A percentile compares a stretch with the other conserved stretches of the same genome.
Evolutionary conservation across 345 rosid genomes (phyloP).

Genomic region (Passiflora organensis): DNA sequence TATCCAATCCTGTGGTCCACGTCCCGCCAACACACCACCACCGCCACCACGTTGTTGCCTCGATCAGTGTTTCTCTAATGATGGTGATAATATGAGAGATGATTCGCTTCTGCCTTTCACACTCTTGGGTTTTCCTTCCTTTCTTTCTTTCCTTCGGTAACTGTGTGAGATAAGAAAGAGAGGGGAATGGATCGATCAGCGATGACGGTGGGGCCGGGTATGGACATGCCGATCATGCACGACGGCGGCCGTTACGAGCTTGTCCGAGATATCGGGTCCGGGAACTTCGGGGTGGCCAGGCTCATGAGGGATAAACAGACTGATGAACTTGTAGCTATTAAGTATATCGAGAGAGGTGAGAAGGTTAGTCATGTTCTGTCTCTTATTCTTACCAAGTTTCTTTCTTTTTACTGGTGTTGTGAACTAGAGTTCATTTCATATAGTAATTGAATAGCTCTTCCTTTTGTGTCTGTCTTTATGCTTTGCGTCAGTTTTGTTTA

Average conservation of each 20-base stretch:
- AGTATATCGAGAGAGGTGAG: constrained; percentile 90
- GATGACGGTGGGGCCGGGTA: constrained; percentile 65
- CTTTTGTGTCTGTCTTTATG: not conserved
- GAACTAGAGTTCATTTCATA: not conserved
- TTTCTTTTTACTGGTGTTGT: not conserved
- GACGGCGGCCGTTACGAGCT: constrained; percentile 90
- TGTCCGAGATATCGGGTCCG: constrained; percentile 80
- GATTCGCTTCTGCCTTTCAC: constrained; percentile 3
- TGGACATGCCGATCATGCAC: constrained; percentile 97
- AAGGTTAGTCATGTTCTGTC: constrained; percentile 11
- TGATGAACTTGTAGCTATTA: constrained; percentile 88
- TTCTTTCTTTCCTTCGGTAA: not conserved
- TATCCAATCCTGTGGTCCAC: constrained; percentile 21
- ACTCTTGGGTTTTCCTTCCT: not conserved
- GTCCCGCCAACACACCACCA: constrained; percentile 21
- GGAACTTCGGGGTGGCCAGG: constrained; percentile 84
- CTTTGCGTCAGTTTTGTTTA: too few species aligned
- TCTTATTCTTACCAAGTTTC: too few species aligned
- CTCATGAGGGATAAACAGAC: constrained; percentile 80
- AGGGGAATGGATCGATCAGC: constrained; percentile 63
- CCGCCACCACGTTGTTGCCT: constrained; percentile 10
- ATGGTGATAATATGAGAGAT: constrained; percentile 20
- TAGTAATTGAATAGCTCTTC: too few species aligned
- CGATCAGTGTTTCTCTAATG: constrained; percentile 8
- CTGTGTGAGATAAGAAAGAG: not conserved